Base-by-base conservation (phyloP, 192 early-diverging fungal species). In the Thoreauomyces humboldtii region DNA sequence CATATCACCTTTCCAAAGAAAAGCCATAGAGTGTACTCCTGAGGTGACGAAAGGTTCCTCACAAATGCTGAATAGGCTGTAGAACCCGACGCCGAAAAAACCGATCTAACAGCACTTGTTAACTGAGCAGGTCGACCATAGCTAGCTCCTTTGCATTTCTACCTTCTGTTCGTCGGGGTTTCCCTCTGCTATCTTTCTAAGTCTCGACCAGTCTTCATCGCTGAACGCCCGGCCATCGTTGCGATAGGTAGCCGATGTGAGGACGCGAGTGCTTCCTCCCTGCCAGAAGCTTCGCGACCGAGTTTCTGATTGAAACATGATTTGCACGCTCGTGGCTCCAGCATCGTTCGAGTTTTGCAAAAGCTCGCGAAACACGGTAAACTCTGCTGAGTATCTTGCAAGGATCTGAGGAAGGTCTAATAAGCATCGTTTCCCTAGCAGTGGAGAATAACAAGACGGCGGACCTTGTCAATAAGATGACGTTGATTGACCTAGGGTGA, bases 381-480 rank as follows among this genome's bases (percentile, higher is more conserved):
- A 89, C 59, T 94, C 89, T 14, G 89, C 87, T 1, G 88, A 90
- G 67, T 95, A 95, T 65, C 86, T 73, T 14, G 90, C 91, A 6
- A 94, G 77, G 37, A 93, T 92, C 50, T n/a, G n/a, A n/a, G n/a
- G n/a, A n/a, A n/a, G n/a, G n/a, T n/a, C n/a, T n/a, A n/a, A n/a
- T n/a, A n/a, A n/a, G n/a, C n/a, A n/a, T n/a, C n/a, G n/a, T n/a
- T n/a, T n/a, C n/a, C n/a, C n/a, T n/a, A n/a, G n/a, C n/a, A n/a
- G n/a, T n/a, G n/a, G n/a, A n/a, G n/a, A n/a, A n/a, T n/a, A n/a
- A n/a, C n/a, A n/a, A n/a, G n/a, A n/a, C n/a, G n/a, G n/a, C n/a
- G n/a, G n/a, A n/a, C n/a, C 78, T 95, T 95, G 70, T 95, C 93
- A 65, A 95, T 92, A 22, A 95, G 76, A 74, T 91, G 89, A 17